A percentile compares a stretch with the other conserved stretches of the same genome.
These are phyloP conservation scores for Geoglossum cookeanum DNA, from an alignment of 2,329 filamentous ascomycete species.

Conservation along the genomic window DNA sequence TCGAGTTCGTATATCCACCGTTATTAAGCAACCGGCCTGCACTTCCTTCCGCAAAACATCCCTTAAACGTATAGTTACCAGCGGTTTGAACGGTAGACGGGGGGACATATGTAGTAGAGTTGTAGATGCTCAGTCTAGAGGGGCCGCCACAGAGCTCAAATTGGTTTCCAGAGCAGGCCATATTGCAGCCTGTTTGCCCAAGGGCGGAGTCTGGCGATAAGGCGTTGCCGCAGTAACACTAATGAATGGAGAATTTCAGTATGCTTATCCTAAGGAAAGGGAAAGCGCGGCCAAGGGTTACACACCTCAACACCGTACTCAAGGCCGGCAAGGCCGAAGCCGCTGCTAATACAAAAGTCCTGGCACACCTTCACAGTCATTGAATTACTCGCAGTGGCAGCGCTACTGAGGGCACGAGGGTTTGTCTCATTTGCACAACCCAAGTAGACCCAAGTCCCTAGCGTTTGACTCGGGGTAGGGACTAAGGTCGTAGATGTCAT, in stretches of 20 bases:
- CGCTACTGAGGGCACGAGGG: constrained; percentile 10
- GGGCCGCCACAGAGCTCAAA: constrained; percentile 16
- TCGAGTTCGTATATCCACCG: neutral
- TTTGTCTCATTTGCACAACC: constrained; percentile 19
- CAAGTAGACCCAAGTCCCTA: constrained; percentile 16
- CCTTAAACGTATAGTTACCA: neutral
- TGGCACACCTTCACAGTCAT: constrained; percentile 20
- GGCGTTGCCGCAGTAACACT: constrained; percentile 17
- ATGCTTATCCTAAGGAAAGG: neutral
- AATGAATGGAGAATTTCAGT: neutral
- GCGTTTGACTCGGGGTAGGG: constrained; percentile 11
- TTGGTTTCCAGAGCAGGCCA: constrained; percentile 12
- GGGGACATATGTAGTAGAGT: constrained; percentile 9
- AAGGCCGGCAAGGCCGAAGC: constrained; percentile 16
- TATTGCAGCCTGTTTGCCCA: constrained; percentile 12
- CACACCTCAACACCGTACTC: constrained; percentile 12
- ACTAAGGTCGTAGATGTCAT: constrained; percentile 8
- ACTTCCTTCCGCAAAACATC: neutral
- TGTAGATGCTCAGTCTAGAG: constrained; percentile 14
- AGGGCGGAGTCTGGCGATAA: constrained; percentile 8
- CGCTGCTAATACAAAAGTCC: constrained; percentile 12
- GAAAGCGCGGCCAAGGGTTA: too few relatives aligned
- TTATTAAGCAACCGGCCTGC: neutral
- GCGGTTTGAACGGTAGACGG: constrained; percentile 5
- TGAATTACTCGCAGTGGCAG: constrained; percentile 9